Conservation (phyloP, 345 rosid species). For the Boechera divaricarpa region DNA sequence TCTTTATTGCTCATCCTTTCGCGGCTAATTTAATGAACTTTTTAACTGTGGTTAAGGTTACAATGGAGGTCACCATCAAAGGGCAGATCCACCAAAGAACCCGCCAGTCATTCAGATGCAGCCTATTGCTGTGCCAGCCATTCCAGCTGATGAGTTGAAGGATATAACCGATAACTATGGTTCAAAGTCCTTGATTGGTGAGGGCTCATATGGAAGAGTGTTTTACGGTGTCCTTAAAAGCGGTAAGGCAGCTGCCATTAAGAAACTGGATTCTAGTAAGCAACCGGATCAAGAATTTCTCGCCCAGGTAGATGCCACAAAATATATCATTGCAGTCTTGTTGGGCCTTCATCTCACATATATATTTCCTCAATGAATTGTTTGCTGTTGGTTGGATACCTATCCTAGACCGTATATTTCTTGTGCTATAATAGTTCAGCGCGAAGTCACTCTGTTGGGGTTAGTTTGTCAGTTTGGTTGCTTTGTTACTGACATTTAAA, state of each 20-base stretch:
- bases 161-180: constrained; percentile 74
- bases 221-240: constrained; percentile 72
- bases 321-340: constrained; percentile 3
- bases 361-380: neutral
- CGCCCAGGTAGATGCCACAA: constrained; percentile 62
- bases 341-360: constrained; percentile 3
- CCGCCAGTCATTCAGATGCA: constrained; percentile 52
- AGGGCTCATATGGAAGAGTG: constrained; percentile 95
- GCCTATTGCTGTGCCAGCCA: constrained; percentile 61
- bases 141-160: constrained; percentile 64
- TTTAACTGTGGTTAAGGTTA: constrained; percentile 48
- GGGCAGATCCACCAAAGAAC: constrained; percentile 49
- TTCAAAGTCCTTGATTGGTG: constrained; percentile 74
- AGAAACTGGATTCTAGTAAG: constrained; percentile 89
- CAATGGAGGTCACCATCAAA: constrained; percentile 53
- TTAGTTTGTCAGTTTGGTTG: neutral
- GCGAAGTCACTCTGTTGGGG: neutral
- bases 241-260: constrained; percentile 75
- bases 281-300: constrained; percentile 89
- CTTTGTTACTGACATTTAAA: constrained; percentile 8
- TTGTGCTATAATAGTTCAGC: neutral
- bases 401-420: neutral
- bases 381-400: neutral
- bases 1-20: constrained; percentile 1
- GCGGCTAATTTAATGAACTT: constrained; percentile 3